Evolutionary conservation across 805 yeast genomes (phyloP).

Genomic region (Saturnispora hagleri): DNA sequence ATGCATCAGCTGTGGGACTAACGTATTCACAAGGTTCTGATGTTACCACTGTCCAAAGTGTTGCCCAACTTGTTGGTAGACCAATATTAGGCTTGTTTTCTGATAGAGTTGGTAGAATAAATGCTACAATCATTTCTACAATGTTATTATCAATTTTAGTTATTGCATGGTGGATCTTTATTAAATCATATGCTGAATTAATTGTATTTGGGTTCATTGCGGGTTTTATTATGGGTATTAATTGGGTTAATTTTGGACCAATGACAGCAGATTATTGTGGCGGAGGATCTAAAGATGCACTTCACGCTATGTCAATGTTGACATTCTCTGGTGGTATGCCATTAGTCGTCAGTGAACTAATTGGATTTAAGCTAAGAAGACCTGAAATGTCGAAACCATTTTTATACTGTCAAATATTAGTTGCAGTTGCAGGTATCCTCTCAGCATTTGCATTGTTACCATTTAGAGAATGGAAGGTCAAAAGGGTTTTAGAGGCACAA

Average conservation of each 20-base stretch:
- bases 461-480: constrained; percentile 48
- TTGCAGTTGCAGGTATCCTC: constrained; percentile 39
- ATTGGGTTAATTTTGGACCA: constrained; percentile 31
- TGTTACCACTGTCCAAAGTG: constrained; percentile 37
- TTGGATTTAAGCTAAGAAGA: constrained; percentile 23
- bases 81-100: constrained; percentile 39
- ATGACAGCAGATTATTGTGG: constrained; percentile 29
- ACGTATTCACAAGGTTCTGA: constrained; percentile 36
- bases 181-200: constrained; percentile 32
- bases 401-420: constrained; percentile 51
- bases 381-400: constrained; percentile 35
- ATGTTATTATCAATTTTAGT: constrained; percentile 29
- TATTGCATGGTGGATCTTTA: constrained; percentile 42
- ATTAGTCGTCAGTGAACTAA: constrained; percentile 25
- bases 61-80: constrained; percentile 42
- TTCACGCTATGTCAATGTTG: constrained; percentile 23
- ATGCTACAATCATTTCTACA: constrained; percentile 33
- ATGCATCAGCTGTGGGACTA: constrained; percentile 41
- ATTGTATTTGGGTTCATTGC: constrained; percentile 35
- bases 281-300: constrained; percentile 24
- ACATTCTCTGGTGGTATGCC: constrained; percentile 26
- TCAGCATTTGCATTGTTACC: constrained; percentile 36
- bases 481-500: constrained; percentile 29
- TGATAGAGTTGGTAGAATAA: constrained; percentile 39
- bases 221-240: constrained; percentile 41